These are phyloP conservation scores for Aspergillus baeticus DNA, from an alignment of 495 filamentous ascomycete genomes.

Conservation along the genomic window DNA sequence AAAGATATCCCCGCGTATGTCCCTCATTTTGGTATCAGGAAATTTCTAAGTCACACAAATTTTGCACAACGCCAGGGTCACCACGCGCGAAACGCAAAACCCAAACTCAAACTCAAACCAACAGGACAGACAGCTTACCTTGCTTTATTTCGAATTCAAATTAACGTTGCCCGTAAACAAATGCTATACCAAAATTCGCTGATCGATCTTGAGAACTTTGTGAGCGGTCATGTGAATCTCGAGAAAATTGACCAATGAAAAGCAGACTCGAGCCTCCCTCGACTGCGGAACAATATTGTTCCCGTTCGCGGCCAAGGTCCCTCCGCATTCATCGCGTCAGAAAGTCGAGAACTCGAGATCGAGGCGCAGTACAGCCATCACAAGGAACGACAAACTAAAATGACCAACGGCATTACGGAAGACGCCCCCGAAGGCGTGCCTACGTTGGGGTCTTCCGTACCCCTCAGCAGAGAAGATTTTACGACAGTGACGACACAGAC, in stretches of 20 bases:
- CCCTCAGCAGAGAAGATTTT: neutral
- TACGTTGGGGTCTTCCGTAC: neutral
- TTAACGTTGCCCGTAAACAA: neutral
- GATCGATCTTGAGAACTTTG: neutral
- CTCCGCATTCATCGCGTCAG: too few relatives aligned
- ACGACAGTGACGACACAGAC: neutral
- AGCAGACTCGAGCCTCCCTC: neutral
- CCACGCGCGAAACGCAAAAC: neutral
- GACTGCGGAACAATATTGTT: too few relatives aligned
- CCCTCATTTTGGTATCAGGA: too few relatives aligned
- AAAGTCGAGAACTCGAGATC: neutral
- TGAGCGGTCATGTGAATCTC: neutral
- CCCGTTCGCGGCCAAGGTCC: too few relatives aligned
- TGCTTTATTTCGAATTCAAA: neutral
- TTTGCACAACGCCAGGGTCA: neutral
- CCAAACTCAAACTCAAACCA: neutral
- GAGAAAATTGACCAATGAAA: neutral
- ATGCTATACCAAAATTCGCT: conserved; percentile 1
- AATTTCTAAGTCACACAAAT: too few relatives aligned
- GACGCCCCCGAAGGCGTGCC: neutral
- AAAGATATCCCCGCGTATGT: too few relatives aligned
- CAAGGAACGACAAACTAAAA: neutral
- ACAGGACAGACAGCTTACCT: neutral
- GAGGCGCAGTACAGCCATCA: too few relatives aligned
- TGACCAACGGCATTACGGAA: neutral